Evolutionary conservation across 139 green algal genomes (phyloP), one percentile per base, ranked within the genome.

Genomic region (Eudorina sp.): DNA sequence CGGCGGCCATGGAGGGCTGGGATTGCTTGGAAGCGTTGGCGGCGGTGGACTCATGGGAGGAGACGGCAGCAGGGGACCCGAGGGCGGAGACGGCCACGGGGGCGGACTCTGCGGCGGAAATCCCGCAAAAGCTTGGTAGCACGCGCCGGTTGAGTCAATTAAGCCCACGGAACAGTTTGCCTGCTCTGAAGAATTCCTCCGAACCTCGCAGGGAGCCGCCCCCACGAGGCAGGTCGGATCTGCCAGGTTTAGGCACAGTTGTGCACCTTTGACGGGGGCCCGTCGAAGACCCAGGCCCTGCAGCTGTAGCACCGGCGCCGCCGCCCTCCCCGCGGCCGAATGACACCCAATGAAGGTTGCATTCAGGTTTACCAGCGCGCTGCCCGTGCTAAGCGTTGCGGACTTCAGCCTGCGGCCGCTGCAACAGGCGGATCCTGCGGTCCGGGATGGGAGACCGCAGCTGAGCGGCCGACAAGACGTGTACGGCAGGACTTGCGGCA

Each of bases 391-490:
- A 34, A 66, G 8, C 6, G 55, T 66, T 66, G 55, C 55, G 4
- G 55, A 66, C 8, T 34, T 11, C 4, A 66, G 55, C 29, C 23
- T 25, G 29, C 55, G 5, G 8, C 23, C 55, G 29, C 29, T 25
- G 55, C 55, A 66, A 25, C 55, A 66, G 55, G 55, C 55, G 23
- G 55, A 11, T 34, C 55, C 55, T 66, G 55, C 55, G 55, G n/a
- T n/a, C n/a, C n/a, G n/a, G n/a, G 4, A 11, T 23, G 55, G 55
- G 27, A 66, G 55, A 66, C 55, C 55, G 8, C 27, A 66, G 55
- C 55, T 66, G 55, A 66, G 55, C 55, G 55, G 55, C n/a, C n/a
- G n/a, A n/a, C n/a, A 66, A 66, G 55, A 66, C 55, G 55, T 66
- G 23, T 23, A 66, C 27, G 23, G 55, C 7, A 66, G 29, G 5